These are phyloP conservation scores for Daldinia loculata DNA, from an alignment of 495 filamentous ascomycete species.

Conservation along the genomic window DNA sequence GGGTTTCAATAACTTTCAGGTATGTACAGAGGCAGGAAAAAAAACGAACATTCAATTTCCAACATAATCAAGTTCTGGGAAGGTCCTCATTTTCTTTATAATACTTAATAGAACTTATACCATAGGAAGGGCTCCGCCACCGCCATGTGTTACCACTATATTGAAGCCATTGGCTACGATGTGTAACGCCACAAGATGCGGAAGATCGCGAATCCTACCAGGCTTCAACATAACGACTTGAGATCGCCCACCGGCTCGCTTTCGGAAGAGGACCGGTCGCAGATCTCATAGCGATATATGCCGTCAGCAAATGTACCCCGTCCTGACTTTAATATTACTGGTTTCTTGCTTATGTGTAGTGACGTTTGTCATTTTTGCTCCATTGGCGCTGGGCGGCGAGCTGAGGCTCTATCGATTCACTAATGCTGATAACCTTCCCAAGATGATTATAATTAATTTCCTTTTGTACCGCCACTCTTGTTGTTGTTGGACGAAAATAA, in stretches of 20 bases:
- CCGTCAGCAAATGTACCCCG: neutral
- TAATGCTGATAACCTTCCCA: conserved; percentile 4
- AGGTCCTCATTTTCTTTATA: neutral
- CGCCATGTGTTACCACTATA: neutral
- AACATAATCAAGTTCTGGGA: neutral
- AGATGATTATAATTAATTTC: conserved; percentile 4
- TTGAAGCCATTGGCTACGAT: conserved; percentile 1
- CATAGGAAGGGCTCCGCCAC: neutral
- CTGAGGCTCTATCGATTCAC: conserved; percentile 8
- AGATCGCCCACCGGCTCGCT: neutral
- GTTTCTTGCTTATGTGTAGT: conserved; percentile 13
- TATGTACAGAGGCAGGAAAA: neutral
- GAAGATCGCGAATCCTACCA: conserved; percentile 8
- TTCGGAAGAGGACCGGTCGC: neutral
- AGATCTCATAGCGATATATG: neutral
- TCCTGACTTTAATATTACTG: neutral
- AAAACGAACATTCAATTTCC: neutral
- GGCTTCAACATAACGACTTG: neutral
- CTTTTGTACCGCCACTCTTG: neutral
- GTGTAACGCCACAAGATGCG: conserved; percentile 1
- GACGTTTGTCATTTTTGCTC: neutral
- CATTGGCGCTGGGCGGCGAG: conserved; percentile 22
- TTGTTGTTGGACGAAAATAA: neutral
- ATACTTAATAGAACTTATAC: conserved; percentile 2
- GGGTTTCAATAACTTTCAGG: neutral